phyloP scores from a whole-genome alignment of 352 stramenopile genomes.

The Globisporangium nodosum region DNA sequence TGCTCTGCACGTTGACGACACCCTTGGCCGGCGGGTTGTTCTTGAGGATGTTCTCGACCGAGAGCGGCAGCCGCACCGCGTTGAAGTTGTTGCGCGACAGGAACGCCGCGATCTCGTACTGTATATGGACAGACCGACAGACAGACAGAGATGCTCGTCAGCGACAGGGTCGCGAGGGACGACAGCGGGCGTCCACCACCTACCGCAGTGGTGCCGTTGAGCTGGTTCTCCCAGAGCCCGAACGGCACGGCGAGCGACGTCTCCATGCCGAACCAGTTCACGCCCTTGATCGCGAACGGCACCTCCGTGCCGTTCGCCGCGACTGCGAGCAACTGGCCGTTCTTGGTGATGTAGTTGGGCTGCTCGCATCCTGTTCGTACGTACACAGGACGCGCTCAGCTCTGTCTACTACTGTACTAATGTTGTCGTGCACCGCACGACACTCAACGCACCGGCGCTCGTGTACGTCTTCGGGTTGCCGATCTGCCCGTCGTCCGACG shows the following conservation, averaged over 20 bases:
- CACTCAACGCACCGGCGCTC: constrained; percentile 8
- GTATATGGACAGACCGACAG: neutral
- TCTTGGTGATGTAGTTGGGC: constrained; percentile 75
- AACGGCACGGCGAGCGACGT: constrained; percentile 58
- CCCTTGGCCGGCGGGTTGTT: constrained; percentile 53
- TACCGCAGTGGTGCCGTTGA: constrained; percentile 70
- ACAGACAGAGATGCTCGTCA: neutral
- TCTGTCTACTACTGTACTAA: no score
- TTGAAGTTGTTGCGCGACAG: constrained; percentile 84
- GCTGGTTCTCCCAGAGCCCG: constrained; percentile 68
- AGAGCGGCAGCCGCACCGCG: constrained; percentile 60
- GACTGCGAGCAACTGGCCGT: constrained; percentile 52
- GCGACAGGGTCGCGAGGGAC: no score
- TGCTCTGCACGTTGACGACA: constrained; percentile 64
- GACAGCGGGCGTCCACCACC: constrained; percentile 12
- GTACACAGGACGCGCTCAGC: no score
- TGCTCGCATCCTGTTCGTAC: constrained; percentile 48
- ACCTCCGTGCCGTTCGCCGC: constrained; percentile 65
- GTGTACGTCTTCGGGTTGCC: constrained; percentile 50
- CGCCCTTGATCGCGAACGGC: constrained; percentile 61
- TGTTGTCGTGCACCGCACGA: no score
- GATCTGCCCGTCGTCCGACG: constrained; percentile 44
- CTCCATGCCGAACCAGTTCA: constrained; percentile 83
- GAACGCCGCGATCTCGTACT: constrained; percentile 78
- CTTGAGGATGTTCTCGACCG: constrained; percentile 58